phyloP scores from a whole-genome alignment of 495 filamentous ascomycete species.

The Xylaria palmicola region DNA sequence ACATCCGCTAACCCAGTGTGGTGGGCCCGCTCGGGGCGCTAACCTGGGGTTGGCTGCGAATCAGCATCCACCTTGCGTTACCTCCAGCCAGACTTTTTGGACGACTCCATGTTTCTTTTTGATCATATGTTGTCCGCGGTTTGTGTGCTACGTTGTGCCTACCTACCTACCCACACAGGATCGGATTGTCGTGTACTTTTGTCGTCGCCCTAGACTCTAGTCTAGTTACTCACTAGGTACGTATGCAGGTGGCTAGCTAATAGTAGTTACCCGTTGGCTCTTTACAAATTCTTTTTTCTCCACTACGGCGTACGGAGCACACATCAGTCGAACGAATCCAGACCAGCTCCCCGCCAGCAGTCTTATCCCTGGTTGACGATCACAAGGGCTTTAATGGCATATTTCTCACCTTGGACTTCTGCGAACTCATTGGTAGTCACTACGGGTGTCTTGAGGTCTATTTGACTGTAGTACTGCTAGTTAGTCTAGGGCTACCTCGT shows the following conservation, averaged over 20 bases:
- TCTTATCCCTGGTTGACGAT: conserved; percentile 2
- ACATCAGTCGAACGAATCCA: neutral
- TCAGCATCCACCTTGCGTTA: conserved; percentile 17
- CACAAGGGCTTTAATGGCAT: neutral
- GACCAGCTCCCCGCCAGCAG: too few species aligned
- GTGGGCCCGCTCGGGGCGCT: conserved; percentile 29
- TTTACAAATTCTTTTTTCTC: conserved; percentile 8
- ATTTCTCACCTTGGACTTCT: neutral
- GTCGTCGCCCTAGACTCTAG: too few species aligned
- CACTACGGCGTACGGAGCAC: neutral
- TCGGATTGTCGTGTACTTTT: too few species aligned
- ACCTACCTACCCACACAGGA: neutral
- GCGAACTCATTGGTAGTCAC: neutral
- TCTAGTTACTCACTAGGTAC: too few species aligned
- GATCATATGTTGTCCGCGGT: conserved; percentile 11
- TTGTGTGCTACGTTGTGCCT: conserved; percentile 15
- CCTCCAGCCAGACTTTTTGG: neutral
- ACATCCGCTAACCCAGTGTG: conserved; percentile 29
- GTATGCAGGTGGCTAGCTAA: too few species aligned
- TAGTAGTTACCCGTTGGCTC: neutral
- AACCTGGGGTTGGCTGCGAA: conserved; percentile 24
- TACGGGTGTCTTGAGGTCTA: neutral
- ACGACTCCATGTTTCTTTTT: conserved; percentile 2
- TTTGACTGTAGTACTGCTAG: neutral
- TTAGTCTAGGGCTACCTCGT: neutral